These are phyloP conservation scores for Cryptosporidium canis DNA, from an alignment of 169 alveolate genomes.

Conservation along the genomic window DNA sequence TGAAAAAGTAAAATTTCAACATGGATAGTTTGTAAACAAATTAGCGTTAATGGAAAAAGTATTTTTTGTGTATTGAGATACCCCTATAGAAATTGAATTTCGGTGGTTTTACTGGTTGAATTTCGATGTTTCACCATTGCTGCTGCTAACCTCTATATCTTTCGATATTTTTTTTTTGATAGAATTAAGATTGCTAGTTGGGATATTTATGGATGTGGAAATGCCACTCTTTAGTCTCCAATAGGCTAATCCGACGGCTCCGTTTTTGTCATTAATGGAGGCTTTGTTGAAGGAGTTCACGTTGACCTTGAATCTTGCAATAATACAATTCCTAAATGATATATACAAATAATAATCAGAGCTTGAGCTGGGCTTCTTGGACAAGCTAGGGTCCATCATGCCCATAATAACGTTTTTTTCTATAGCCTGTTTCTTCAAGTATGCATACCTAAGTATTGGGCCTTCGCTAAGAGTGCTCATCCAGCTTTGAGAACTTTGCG, in stretches of 20 bases:
- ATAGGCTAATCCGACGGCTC: neutral
- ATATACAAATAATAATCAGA: slow-evolving; percentile 10
- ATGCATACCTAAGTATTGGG: slow-evolving; percentile 31
- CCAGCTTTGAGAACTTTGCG: slow-evolving; percentile 4
- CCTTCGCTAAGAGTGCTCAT: slow-evolving; percentile 1
- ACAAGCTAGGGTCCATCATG: too few species aligned
- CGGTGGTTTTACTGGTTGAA: neutral
- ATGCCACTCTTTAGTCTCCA: slow-evolving; percentile 52
- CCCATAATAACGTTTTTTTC: neutral
- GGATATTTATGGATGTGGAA: slow-evolving; percentile 29
- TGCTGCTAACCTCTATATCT: neutral
- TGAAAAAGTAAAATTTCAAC: neutral
- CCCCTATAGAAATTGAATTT: neutral
- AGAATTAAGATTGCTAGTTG: neutral
- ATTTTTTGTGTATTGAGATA: neutral
- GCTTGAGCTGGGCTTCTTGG: neutral
- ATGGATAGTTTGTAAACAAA: neutral
- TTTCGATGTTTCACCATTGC: neutral
- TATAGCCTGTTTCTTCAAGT: slow-evolving; percentile 8
- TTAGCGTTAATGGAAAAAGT: neutral
- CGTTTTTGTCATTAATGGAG: neutral
- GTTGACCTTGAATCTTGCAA: neutral
- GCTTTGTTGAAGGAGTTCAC: neutral
- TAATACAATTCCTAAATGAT: slow-evolving; percentile 36
- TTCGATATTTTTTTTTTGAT: neutral